These are phyloP conservation scores for Gastroboletus turbinatus DNA, from an alignment of 1,284 basidiomycete species.

Conservation along the genomic window DNA sequence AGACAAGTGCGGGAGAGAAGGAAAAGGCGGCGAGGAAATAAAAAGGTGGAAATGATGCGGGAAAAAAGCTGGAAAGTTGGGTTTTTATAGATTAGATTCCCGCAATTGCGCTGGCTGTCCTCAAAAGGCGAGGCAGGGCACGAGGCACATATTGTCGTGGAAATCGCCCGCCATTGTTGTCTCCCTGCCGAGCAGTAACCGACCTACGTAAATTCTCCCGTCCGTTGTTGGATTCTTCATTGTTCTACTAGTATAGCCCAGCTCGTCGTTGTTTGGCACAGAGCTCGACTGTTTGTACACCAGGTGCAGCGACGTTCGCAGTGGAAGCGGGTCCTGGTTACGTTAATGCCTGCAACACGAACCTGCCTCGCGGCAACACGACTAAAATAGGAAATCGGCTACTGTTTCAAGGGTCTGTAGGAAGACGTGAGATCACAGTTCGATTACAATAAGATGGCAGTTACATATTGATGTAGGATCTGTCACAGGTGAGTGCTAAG, in stretches of 20 bases:
- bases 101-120: conserved; percentile 16
- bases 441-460: conserved; percentile 4
- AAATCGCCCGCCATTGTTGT: conserved; percentile 20
- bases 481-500: conserved; percentile 1
- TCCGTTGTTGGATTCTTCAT: neutral
- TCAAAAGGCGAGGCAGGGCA: conserved; percentile 43
- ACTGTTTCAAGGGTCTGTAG: conserved; percentile 11
- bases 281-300: conserved; percentile 1
- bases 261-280: conserved; percentile 4
- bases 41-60: conserved; percentile 23
- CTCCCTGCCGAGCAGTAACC: conserved; percentile 8
- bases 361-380: conserved; percentile 8
- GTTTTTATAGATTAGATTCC: conserved; percentile 52
- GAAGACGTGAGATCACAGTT: conserved; percentile 6
- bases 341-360: conserved; percentile 4
- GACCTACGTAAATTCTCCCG: conserved; percentile 13
- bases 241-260: neutral
- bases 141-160: conserved; percentile 40
- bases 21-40: conserved; percentile 14
- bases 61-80: conserved; percentile 19
- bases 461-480: neutral
- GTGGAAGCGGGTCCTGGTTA: conserved; percentile 8
- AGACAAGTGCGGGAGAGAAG: conserved; percentile 4
- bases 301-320: neutral
- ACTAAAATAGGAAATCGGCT: conserved; percentile 18